Evolutionary conservation across 2,329 filamentous ascomycete genomes (phyloP), one percentile per base, ranked within the genome.

Genomic region (Microdochium nivale): DNA sequence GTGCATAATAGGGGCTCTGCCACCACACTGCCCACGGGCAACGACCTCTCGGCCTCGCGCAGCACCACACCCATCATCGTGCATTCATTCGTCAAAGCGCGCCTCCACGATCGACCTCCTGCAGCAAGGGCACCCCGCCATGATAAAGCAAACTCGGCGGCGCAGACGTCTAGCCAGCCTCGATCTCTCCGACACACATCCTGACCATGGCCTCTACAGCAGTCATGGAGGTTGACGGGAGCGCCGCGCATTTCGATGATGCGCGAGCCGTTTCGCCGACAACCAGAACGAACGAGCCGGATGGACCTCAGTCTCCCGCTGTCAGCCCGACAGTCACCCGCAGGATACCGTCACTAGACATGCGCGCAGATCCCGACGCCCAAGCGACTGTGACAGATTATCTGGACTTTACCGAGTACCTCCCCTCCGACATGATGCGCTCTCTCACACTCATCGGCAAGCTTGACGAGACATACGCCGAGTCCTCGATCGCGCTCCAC

Each of bases 321-420:
- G 64, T 69, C 25, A 60, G 58, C 35, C 54, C 63, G 2, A 56
- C 64, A 30, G 59, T 59, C 25, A 54, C 65, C 19, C 55, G 65
- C 30, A 67, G 64, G 54, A 70, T 76, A 52, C 68, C 68, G 52
- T 66, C 74, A 1, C 70, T 80, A 55, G 71, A 73, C 53, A 70
- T 77, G 63, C 78, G 78, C 57, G 74, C 76, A 50, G 83, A 86
- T 56, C 83, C 83, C 5, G 83, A 87, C 69, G 81, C 81, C 25
- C 81, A 86, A 59, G 81, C 83, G 7, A 85, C 82, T n/a, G 78
- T 86, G 19, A 84, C 80, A 54, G 83, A 86, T 65, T 86, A 85
- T 62, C 78, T 86, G 64, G 83, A 86, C 63, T 83, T 83, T 57
- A 85, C 81, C 58, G 84, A 87, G 65, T 84, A 86, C 65, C 76